Conservation (phyloP, 495 filamentous ascomycete species). For the Penicillium atrosanguineum region DNA sequence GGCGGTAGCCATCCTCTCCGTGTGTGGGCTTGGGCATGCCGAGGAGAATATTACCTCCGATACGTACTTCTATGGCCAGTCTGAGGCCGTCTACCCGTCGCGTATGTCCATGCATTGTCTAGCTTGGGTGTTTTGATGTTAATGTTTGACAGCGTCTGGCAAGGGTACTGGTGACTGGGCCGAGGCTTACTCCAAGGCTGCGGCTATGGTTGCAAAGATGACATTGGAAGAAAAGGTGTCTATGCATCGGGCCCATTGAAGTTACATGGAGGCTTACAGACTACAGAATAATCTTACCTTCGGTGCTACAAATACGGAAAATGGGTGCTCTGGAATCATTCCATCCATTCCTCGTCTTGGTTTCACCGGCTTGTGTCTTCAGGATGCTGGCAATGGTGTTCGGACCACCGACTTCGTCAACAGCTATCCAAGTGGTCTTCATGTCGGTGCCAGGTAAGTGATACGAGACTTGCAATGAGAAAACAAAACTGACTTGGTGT, state of each 20-base stretch:
- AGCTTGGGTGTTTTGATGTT: neutral
- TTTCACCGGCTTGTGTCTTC: slow-evolving; percentile 62
- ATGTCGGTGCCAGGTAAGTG: slow-evolving; percentile 47
- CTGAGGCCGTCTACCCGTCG: slow-evolving; percentile 53
- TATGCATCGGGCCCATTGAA: neutral
- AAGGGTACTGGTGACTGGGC: slow-evolving; percentile 41
- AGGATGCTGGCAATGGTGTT: slow-evolving; percentile 62
- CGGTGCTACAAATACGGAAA: slow-evolving; percentile 30
- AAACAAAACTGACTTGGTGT: neutral
- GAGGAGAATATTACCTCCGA: slow-evolving; percentile 21
- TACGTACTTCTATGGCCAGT: slow-evolving; percentile 53
- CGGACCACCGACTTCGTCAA: slow-evolving; percentile 60
- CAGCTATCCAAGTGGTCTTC: slow-evolving; percentile 53
- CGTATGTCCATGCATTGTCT: slow-evolving; percentile 26
- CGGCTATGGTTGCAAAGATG: slow-evolving; percentile 50
- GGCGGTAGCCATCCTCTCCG: slow-evolving; percentile 16
- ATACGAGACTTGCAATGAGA: too few relatives aligned
- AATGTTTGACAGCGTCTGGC: slow-evolving; percentile 10
- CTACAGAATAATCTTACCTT: slow-evolving; percentile 47
- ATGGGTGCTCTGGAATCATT: slow-evolving; percentile 52
- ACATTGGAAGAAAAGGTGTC: slow-evolving; percentile 56
- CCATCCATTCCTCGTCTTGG: slow-evolving; percentile 49
- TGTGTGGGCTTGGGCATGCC: slow-evolving; percentile 15
- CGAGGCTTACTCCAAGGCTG: slow-evolving; percentile 48
- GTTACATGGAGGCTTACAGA: neutral